Base-by-base conservation (phyloP, 2,329 filamentous ascomycete genomes). In the Fusarium abutilonis region DNA sequence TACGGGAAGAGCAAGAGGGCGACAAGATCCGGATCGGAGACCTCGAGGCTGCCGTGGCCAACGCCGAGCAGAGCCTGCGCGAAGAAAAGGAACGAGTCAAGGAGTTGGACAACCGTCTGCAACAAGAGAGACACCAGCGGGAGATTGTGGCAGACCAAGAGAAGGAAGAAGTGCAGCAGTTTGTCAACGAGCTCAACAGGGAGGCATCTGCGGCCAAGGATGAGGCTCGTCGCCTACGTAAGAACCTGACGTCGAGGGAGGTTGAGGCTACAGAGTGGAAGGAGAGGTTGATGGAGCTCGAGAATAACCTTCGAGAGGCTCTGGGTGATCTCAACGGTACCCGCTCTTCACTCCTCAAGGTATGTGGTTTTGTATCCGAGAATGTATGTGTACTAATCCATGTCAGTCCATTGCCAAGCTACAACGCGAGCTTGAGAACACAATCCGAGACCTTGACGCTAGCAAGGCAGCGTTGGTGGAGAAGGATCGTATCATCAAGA, bases 1-100 rank as follows among this genome's bases (percentile, higher is more conserved):
- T 99, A 46, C 89, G 95, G 2, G 95, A 99, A 73, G 95, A 99
- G 79, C 95, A 99, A 76, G 95, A 99, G 76, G 87, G 86, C 15
- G 95, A 99, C 80, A 99, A 99, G 83, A 96, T 99, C 74, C 93
- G 93, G 77, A 98, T 99, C 70, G 92, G 94, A 34, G 93, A 98
- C 71, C 82, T 98, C 8, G 93, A 98, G 72, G 91, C 92, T 9
- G 87, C 89, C 13, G 79, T 97, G 34, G 90, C 91, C 69, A 89
- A 87, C 53, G 85, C 88, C n/a, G 90, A 96, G 73, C 87, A 92
- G 70, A 86, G 81, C 44, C 79, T 97, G n/a, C 86, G 90, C 53
- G 93, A 95, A 47, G 93, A 97, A 75, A 90, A 89, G 75, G 93
- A 97, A 59, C 88, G 86, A 42, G 82, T 83, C 15, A 83, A 81